Base-by-base conservation (phyloP, 129 eudicot genomes). In the Flaveria sonorensis region DNA sequence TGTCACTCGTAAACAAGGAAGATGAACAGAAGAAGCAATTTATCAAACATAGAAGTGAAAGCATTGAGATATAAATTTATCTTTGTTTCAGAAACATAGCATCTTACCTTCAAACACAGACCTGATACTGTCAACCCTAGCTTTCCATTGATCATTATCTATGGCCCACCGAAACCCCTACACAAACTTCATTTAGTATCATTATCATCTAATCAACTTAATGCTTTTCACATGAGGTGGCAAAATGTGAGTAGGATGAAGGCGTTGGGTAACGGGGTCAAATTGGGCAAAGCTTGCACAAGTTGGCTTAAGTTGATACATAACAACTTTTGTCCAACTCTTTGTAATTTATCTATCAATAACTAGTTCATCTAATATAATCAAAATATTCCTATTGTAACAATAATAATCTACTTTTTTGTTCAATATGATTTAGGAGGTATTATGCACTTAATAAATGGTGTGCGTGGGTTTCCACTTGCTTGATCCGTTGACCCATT, bases 141-240 rank as follows among this genome's bases (percentile, higher is more conserved):
- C 94, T 68, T 91, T 94, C 99, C 99, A 94, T 83, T 86, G 72
- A 70, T 91, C 96, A 73, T 91, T 82, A 75, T 94, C 97, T 56
- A 91, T 83, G n/a, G 99, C 97, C 99, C 97, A 94, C 15, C 90
- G 86, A 83, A 95, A 95, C 4, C 99, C 97, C 99, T 95, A 65
- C 53, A 76, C 64, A 61, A 72, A 26, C 64, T 32, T 69, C 21
- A 42, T 65, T 40, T 14, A 75, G 45, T 79, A 65, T 32, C 77
- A 52, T 73, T 46, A 26, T 42, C 69, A 45, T 6, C 16, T 67
- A 18, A 53, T 24, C 50, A 40, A 73, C 66, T 52, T 28, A 66
- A 73, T 64, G 21, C 3, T 36, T 53, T 62, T 21, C 11, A 64
- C 15, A 52, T 16, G 9, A 52, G 26, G 62, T 10, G 30, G 30